Base-by-base conservation (phyloP, 202 grass and related monocot species). In the Cymbopogon flexuosus region DNA sequence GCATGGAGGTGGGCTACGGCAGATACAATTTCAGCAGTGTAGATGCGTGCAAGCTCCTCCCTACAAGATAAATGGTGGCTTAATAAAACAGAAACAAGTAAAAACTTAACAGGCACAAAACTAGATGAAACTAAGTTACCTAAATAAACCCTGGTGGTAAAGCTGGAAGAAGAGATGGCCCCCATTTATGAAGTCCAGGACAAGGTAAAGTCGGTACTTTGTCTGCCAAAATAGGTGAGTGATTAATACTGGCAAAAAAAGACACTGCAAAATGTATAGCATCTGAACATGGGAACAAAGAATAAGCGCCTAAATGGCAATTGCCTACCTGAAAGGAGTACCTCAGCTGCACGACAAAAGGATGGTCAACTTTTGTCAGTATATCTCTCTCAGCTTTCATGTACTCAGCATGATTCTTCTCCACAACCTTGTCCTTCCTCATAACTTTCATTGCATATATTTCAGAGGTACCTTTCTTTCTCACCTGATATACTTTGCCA, bases 391-490 rank as follows among this genome's bases (percentile, higher is more conserved):
- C 96, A 52, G 92, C 92, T 86, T 91, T 98, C 90, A 94, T 98
- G 84, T 98, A 98, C 86, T 95, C 96, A 4, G 89, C 96, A 86
- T 95, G 92, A 78, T 98, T 98, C 84, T 95, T 94, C 90, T 98
- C 92, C 84, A 93, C 87, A 88, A 98, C 84, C 74, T 81, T 98
- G 86, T 98, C 96, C 88, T 98, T 98, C 73, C 96, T 91, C 96
- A 98, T 88, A 69, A 98, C 96, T 79, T 98, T 98, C 96, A 98
- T 98, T 78, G 96, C 96, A 75, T 95, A 98, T 75, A 98, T 98
- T 81, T 98, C 96, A 71, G 88, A 91, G 86, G 90, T 93, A 19
- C 88, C 88, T 86, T 89, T 93, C 86, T 86, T 98, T 79, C 75
- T 95, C 63, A 98, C 96, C 78, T 98, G 96, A 85, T 80, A 98